phyloP scores from a whole-genome alignment of 768 basidiomycete genomes.

The Lentinula lateritia region DNA sequence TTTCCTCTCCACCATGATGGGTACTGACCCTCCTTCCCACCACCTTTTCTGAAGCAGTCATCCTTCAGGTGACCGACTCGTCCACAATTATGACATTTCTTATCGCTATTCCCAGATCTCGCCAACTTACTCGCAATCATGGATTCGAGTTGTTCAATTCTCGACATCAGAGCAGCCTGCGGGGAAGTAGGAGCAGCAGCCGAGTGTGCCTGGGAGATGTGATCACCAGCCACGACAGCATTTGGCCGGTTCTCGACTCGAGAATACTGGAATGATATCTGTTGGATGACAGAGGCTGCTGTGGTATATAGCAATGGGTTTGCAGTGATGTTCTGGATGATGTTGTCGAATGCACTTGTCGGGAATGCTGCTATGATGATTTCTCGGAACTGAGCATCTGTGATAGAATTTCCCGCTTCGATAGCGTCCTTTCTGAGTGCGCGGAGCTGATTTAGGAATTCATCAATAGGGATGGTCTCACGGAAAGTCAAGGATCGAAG shows the following conservation, averaged over 20 bases:
- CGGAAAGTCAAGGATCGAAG: background rate
- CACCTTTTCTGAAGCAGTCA: slow-evolving; percentile 21
- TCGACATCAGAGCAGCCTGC: background rate
- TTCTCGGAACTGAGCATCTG: background rate
- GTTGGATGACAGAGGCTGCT: background rate
- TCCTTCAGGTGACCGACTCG: slow-evolving; percentile 10
- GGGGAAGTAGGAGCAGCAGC: too few species aligned
- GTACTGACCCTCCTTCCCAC: slow-evolving; percentile 18
- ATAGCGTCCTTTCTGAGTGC: background rate
- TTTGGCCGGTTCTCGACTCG: background rate
- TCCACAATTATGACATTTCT: too few species aligned
- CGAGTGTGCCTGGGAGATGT: background rate
- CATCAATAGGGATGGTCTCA: background rate
- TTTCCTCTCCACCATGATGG: slow-evolving; percentile 11
- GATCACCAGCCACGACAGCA: background rate
- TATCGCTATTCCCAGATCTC: background rate
- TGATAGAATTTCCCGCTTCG: background rate
- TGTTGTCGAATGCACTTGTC: background rate
- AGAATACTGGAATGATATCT: background rate
- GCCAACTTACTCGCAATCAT: background rate
- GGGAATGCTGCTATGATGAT: slow-evolving; percentile 3
- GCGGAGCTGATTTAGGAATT: background rate
- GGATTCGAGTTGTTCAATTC: background rate
- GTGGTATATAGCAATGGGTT: background rate
- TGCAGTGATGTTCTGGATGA: background rate